Evolutionary conservation across 192 early-diverging fungal genomes (phyloP).

Genomic region (Mortierella antarctica): DNA sequence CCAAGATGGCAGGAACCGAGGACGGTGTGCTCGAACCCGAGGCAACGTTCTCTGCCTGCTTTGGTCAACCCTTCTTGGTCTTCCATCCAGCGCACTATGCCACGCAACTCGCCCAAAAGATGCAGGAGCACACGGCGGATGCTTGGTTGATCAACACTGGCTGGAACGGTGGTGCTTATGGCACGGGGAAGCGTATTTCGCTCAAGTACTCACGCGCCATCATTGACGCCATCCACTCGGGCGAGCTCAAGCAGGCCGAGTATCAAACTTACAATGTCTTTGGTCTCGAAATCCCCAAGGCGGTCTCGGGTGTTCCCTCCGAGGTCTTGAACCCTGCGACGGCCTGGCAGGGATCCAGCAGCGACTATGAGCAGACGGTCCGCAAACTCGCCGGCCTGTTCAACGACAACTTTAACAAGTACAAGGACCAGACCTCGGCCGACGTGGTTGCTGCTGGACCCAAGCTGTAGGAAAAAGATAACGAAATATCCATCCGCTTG

Average conservation of each 20-base stretch:
- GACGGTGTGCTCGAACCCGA: constrained; percentile 92
- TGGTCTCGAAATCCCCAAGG: constrained; percentile 86
- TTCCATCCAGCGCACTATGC: constrained; percentile 97
- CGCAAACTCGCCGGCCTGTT: constrained; percentile 91
- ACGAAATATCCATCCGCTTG: not conserved
- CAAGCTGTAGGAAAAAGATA: constrained; percentile 17
- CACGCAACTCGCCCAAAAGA: constrained; percentile 96
- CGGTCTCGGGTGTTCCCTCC: constrained; percentile 79
- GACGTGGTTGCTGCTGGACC: constrained; percentile 84
- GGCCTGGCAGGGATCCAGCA: constrained; percentile 82
- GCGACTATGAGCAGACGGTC: constrained; percentile 71
- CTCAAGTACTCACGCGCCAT: constrained; percentile 98
- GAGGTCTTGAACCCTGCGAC: constrained; percentile 90
- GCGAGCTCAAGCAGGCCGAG: constrained; percentile 85
- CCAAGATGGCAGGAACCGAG: constrained; percentile 98
- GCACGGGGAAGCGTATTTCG: constrained; percentile 87
- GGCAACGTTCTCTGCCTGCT: constrained; percentile 95
- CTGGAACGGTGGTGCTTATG: constrained; percentile 97
- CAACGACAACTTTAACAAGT: constrained; percentile 91
- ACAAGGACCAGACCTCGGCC: constrained; percentile 69
- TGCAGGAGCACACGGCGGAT: constrained; percentile 82
- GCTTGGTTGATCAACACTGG: constrained; percentile 99
- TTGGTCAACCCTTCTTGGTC: constrained; percentile 97
- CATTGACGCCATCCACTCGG: constrained; percentile 96
- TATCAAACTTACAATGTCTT: constrained; percentile 91